A percentile compares a stretch with the other conserved stretches of the same genome.
phyloP scores from a whole-genome alignment of 2,329 filamentous ascomycete species.

The Alternaria tenuissima region DNA sequence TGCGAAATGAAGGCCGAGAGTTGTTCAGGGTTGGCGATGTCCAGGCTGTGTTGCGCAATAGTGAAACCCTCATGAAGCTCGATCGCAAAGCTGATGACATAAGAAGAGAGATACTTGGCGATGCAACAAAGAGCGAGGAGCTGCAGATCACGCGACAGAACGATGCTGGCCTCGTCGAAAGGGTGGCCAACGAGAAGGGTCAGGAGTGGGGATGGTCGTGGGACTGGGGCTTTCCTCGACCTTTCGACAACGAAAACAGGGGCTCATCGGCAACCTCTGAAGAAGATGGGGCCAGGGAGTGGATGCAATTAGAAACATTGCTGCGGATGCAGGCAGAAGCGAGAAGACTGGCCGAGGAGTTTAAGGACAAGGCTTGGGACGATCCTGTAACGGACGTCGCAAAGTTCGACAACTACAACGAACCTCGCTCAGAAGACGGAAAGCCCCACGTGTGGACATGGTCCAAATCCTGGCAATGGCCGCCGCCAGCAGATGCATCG shows the following conservation, averaged over 20 bases:
- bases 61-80: conserved; percentile 44
- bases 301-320: conserved; percentile 8
- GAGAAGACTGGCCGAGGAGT: conserved; percentile 13
- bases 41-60: conserved; percentile 37
- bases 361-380: conserved; percentile 16
- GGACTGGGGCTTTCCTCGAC: conserved; percentile 44
- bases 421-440: not conserved
- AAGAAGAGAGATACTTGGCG: conserved; percentile 33
- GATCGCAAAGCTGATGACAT: conserved; percentile 38
- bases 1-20: conserved; percentile 38
- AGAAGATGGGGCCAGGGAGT: conserved; percentile 1
- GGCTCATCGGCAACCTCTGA: not conserved
- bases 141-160: conserved; percentile 1
- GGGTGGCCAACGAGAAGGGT: conserved; percentile 40
- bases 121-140: conserved; percentile 3
- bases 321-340: conserved; percentile 16
- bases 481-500: conserved; percentile 20
- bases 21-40: conserved; percentile 38
- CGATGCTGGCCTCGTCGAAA: conserved; percentile 36
- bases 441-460: conserved; percentile 18
- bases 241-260: conserved; percentile 30
- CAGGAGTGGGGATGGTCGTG: conserved; percentile 48
- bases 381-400: not conserved
- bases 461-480: conserved; percentile 32
- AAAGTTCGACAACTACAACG: not conserved